phyloP scores from a whole-genome alignment of 352 stramenopile species.

The Phytophthora citrophthora region DNA sequence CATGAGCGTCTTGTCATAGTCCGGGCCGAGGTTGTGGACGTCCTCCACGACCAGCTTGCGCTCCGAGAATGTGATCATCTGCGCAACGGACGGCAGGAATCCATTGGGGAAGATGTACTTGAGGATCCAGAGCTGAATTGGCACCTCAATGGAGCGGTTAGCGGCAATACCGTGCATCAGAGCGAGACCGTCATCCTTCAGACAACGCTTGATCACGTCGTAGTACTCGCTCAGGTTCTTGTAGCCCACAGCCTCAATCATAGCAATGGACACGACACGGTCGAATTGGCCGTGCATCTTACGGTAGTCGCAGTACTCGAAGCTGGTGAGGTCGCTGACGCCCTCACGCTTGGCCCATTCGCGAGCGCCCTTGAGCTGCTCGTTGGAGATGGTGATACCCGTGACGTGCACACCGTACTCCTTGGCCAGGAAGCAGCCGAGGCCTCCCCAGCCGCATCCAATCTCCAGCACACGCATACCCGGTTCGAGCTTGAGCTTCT shows the following conservation, averaged over 20 bases:
- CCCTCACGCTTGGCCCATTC: constrained; percentile 81
- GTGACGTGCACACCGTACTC: constrained; percentile 88
- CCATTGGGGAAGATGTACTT: constrained; percentile 94
- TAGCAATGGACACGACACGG: constrained; percentile 88
- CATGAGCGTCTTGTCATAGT: constrained; percentile 93
- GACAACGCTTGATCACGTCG: constrained; percentile 76
- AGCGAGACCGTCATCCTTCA: constrained; percentile 80
- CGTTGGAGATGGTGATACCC: constrained; percentile 91
- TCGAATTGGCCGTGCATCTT: constrained; percentile 90
- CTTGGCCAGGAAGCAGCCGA: constrained; percentile 89
- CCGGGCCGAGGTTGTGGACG: constrained; percentile 85
- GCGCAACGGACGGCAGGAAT: constrained; percentile 79
- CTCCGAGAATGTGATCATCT: constrained; percentile 80
- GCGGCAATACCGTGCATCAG: constrained; percentile 87
- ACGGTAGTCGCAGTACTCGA: constrained; percentile 92
- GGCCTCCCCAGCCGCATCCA: constrained; percentile 89
- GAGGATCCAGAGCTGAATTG: constrained; percentile 88
- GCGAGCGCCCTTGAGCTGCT: constrained; percentile 88
- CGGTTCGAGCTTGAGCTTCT: constrained; percentile 86
- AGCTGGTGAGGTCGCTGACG: constrained; percentile 85
- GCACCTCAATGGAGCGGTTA: constrained; percentile 85
- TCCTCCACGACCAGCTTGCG: constrained; percentile 85
- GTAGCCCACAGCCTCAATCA: constrained; percentile 90
- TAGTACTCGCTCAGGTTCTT: constrained; percentile 92
- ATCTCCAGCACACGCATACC: constrained; percentile 91